Base-by-base conservation (phyloP, 2,329 filamentous ascomycete genomes). In the Pyrenochaeta sp. region DNA sequence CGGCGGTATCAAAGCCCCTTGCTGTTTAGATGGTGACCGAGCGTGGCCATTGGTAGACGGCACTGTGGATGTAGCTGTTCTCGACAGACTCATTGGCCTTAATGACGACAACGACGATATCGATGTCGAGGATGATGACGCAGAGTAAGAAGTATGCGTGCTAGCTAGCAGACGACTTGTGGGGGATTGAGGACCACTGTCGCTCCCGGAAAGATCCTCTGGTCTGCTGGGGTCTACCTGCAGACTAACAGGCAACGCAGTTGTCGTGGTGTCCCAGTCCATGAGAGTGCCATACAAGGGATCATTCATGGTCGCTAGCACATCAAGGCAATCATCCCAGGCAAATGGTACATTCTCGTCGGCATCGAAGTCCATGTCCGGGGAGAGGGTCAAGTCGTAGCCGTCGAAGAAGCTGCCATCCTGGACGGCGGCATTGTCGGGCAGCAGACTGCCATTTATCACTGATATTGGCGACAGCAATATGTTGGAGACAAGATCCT, bases 291-390 rank as follows among this genome's bases (percentile, higher is more conserved):
- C 14, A 15, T 44, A 44, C n/a, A 24, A 13, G n/a, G 34, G 27
- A 27, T 31, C 35, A 7, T 44, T 28, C 9, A 39, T 35, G 9
- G 6, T 31, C 6, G 21, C 28, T 13, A 44, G 35, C 20, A 31
- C 30, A 10, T 44, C 41, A 8, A 44, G 17, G n/a, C 35, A 44
- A 18, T 34, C 41, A 14, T 39, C 35, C 41, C 41, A 44, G 17
- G 23, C 22, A 19, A 39, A 44, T 15, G 23, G 35, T 11, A 29
- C 24, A 22, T 35, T 14, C 21, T 35, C 19, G 20, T 35, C 32
- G 32, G n/a, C 10, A 17, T 35, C 21, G n/a, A 35, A n/a, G 9
- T 35, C n/a, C 2, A 43, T n/a, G n/a, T n/a, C n/a, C n/a, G n/a
- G n/a, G n/a, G n/a, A n/a, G n/a, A n/a, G n/a, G n/a, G n/a, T n/a